Base-by-base conservation (phyloP, 768 basidiomycete genomes). In the Phaeolepiota aurea region DNA sequence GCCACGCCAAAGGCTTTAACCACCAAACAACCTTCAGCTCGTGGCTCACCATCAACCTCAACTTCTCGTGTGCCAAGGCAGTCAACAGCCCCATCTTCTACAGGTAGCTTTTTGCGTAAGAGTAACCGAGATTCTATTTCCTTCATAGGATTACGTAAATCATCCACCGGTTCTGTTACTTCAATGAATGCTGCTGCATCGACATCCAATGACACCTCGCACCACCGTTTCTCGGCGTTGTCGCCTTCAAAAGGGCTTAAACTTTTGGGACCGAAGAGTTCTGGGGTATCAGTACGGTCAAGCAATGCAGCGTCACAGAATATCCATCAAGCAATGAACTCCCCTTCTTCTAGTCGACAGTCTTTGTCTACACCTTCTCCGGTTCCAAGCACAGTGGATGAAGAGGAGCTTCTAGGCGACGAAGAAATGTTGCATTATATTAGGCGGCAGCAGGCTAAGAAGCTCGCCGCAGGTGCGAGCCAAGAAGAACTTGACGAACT, bases 391-490 rank as follows among this genome's bases (percentile, higher is more conserved):
- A 67, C 75, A 2, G 67, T 86, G 2, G 89, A 89, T 44, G 92
- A 93, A 44, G 90, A 93, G 46, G 88, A 93, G 57, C 38, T 84
- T 4, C 63, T 86, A 13, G 96, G 88, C 12, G 96, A 99, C 54
- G 92, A 96, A 46, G 96, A 99, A 65, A 99, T 99, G 96, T 62
- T 87, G 54, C 82, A 86, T 44, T 99, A 94, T 60, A 87, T 97
- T 47, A 77, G 79, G 48, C 76, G 92, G 18, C 88, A 96, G 48
- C 85, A 91, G 50, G 78, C 87, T 28, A 91, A 91, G 68, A 89
- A 84, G 59, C 57, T 91, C 46, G 83, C 87, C 7, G 71, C 74
- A 10, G 90, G 90, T 20, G 82, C 88, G 5, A 82, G 79, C 21
- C 87, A 90, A 54, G 82, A 86, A 48, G 87, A 94, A 48, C 63